Conservation (phyloP, 2,329 filamentous ascomycete species). For the Cyclaneusma minus region DNA sequence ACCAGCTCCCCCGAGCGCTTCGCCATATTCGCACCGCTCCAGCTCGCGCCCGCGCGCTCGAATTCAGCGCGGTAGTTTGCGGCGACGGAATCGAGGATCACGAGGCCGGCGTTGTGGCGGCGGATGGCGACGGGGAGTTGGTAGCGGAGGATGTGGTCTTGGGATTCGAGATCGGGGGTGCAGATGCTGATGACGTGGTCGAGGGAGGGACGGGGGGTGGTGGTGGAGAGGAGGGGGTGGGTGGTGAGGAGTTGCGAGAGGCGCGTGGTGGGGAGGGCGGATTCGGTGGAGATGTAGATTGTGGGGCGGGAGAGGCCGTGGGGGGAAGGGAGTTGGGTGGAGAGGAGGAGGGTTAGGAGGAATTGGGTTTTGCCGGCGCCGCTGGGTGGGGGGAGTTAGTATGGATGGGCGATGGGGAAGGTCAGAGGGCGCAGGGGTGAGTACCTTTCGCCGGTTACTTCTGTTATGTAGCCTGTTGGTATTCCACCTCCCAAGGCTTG, state of each 20-base stretch:
- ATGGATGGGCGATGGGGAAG: conserved; percentile 4
- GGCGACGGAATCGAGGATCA: conserved; percentile 83
- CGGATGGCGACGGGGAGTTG: conserved; percentile 77
- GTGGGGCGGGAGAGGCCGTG: conserved; percentile 57
- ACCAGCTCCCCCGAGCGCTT: conserved; percentile 63
- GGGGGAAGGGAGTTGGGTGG: conserved; percentile 66
- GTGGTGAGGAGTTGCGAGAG: conserved; percentile 61
- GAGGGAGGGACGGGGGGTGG: conserved; percentile 40
- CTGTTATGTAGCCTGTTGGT: conserved; percentile 66
- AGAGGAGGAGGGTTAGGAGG: conserved; percentile 68
- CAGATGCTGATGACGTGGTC: conserved; percentile 66
- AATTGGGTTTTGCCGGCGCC: conserved; percentile 93
- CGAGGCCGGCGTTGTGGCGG: conserved; percentile 61
- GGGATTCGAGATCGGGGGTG: conserved; percentile 79
- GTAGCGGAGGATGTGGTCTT: conserved; percentile 87
- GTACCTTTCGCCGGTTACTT: conserved; percentile 81
- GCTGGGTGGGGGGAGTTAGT: conserved; percentile 23
- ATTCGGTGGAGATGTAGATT: conserved; percentile 90
- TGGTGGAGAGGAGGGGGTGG: conserved; percentile 43
- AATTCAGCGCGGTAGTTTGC: conserved; percentile 94
- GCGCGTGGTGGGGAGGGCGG: conserved; percentile 65
- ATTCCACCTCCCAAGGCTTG: conserved; percentile 60
- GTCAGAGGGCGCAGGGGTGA: conserved; percentile 2
- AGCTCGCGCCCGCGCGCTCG: conserved; percentile 35
- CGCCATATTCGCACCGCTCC: conserved; percentile 44